Base-by-base conservation (phyloP, 495 filamentous ascomycete species). In the Talaromyces liani region DNA sequence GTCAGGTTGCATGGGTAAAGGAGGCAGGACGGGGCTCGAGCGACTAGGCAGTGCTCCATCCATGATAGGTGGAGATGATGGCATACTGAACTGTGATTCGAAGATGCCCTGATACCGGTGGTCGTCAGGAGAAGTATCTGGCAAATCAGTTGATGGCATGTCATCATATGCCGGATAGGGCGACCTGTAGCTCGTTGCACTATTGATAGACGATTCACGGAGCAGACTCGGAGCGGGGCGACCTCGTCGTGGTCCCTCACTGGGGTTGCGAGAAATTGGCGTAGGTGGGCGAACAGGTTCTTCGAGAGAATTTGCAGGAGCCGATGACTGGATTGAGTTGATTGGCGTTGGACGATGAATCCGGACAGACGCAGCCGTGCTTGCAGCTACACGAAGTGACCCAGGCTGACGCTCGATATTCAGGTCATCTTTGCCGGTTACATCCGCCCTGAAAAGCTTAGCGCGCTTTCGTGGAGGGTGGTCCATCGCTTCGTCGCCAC, bases 281-380 rank as follows among this genome's bases (percentile, higher is more conserved):
- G 92, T 97, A 2, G 92, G 92, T 7, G 87, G 91, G 22, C 92
- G 85, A 61, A 91, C 86, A 25, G 87, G 80, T 65, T 91, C 90
- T 68, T 94, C 90, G n/a, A 87, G 69, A 47, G 88, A 84, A 33
- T 76, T 80, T 22, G 78, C 67, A 34, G 75, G 72, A n/a, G 70
- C 66, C 66, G 78, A 63, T 45, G 79, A 71, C 0, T 67, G 69
- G 6, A 80, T 79, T 45, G 83, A 83, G 33, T 84, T 84, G 20
- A 84, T 73, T 7, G 87, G 82, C 33, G 90, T 84, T 7, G 92
- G 92, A 61, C 90, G 84, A 73, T 95, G 89, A 51, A 88, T 86
- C n/a, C 92, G 90, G 63, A 97, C 81, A 7, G 92, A 95, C 18
- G 90, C 90, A 33, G 92, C 85, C 16, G 91, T 93, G 71, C 91